A percentile compares a stretch with the other conserved stretches of the same genome.
These are phyloP conservation scores for Calonectria naviculata DNA, from an alignment of 2,329 filamentous ascomycete genomes.

Conservation along the genomic window DNA sequence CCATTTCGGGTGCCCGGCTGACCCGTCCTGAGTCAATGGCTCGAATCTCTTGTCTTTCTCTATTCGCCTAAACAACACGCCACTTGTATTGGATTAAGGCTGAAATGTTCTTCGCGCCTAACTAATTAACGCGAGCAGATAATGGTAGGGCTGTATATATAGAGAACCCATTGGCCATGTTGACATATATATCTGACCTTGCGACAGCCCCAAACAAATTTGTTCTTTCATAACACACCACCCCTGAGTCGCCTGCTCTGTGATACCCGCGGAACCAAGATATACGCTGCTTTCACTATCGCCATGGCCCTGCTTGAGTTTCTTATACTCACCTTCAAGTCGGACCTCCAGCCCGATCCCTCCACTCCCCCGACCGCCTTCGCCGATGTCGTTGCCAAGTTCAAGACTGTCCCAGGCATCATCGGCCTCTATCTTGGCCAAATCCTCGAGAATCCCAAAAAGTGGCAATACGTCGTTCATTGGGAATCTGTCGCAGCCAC, in stretches of 20 bases:
- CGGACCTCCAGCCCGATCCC: slow-evolving; percentile 36
- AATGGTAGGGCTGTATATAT: neutral
- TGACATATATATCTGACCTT: neutral
- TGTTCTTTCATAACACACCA: neutral
- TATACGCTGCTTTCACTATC: neutral
- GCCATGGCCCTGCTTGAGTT: slow-evolving; percentile 45
- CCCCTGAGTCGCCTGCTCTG: neutral
- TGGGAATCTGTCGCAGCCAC: slow-evolving; percentile 48
- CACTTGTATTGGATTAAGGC: neutral
- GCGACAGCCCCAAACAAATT: neutral
- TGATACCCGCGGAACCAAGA: neutral
- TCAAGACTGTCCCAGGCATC: slow-evolving; percentile 47
- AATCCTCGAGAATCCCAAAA: slow-evolving; percentile 46
- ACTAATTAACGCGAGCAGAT: neutral
- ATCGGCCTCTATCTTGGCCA: slow-evolving; percentile 47
- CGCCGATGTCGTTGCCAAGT: slow-evolving; percentile 38
- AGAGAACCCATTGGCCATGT: neutral
- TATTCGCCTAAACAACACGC: neutral
- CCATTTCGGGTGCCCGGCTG: neutral
- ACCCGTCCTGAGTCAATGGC: neutral
- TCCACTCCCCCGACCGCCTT: slow-evolving; percentile 41
- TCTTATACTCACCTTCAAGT: slow-evolving; percentile 47
- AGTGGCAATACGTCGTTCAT: slow-evolving; percentile 46
- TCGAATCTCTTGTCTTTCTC: neutral
- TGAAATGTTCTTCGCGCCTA: neutral